Evolutionary conservation across 805 yeast species (phyloP).

Genomic region (Pichia heedii): DNA sequence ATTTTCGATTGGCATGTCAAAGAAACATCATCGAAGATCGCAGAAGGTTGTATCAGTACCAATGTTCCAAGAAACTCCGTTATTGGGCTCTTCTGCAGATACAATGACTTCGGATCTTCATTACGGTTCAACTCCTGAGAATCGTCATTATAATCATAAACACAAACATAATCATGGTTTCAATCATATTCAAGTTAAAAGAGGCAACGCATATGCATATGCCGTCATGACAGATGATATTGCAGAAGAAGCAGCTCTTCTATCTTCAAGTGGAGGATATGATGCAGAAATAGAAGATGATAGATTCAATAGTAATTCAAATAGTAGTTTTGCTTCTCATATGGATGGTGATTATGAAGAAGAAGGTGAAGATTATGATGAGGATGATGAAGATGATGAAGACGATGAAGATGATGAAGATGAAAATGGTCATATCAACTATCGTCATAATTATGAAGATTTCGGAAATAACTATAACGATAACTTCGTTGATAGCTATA

Average conservation of each 20-base stretch:
- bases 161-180: background rate
- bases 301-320: background rate
- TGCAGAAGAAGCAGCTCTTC: constrained; percentile 34
- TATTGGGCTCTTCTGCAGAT: constrained; percentile 9
- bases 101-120: background rate
- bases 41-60: background rate
- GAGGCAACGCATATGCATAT: constrained; percentile 4
- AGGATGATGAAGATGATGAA: constrained; percentile 10
- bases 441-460: too few relatives aligned
- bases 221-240: constrained; percentile 20
- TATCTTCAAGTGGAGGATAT: constrained; percentile 18
- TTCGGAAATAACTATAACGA: too few relatives aligned
- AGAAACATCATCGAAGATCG: background rate
- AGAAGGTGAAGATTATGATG: constrained; percentile 20
- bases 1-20: background rate
- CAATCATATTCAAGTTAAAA: background rate
- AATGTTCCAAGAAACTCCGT: background rate
- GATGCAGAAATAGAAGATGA: constrained; percentile 14
- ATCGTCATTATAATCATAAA: background rate
- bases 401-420: background rate
- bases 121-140: background rate
- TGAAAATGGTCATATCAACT: background rate
- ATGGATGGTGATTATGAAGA: constrained; percentile 16
- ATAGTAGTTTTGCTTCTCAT: background rate
- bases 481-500: too few relatives aligned